Conservation (phyloP, 805 yeast genomes). For the Torulaspora franciscae region DNA sequence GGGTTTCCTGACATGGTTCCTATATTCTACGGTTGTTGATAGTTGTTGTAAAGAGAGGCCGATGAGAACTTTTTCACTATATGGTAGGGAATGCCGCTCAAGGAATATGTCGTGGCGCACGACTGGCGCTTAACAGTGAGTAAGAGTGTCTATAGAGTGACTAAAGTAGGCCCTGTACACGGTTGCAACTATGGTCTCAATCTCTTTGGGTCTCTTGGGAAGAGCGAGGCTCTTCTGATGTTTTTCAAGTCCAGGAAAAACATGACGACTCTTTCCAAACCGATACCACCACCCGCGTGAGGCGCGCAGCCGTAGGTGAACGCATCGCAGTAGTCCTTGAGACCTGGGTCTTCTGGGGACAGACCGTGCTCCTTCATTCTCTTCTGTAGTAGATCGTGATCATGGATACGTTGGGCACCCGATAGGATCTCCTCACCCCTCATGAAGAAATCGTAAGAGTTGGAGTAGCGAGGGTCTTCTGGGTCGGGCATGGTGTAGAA, state of each 20-base stretch:
- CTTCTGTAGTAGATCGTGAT: conserved; percentile 71
- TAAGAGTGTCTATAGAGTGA: not conserved
- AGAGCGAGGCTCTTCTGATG: conserved; percentile 95
- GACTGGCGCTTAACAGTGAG: not conserved
- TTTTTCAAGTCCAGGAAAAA: conserved; percentile 95
- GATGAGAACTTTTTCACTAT: conserved; percentile 6
- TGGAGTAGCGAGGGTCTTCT: conserved; percentile 84
- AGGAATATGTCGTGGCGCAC: not conserved
- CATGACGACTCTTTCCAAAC: conserved; percentile 97
- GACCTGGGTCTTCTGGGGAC: conserved; percentile 74
- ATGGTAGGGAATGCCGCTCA: not conserved
- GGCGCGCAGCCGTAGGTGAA: conserved; percentile 96
- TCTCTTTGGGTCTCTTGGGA: conserved; percentile 98
- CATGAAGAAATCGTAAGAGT: conserved; percentile 99
- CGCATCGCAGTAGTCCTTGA: conserved; percentile 87
- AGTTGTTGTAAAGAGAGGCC: not conserved
- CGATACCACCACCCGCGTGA: conserved; percentile 99
- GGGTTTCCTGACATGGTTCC: conserved; percentile 38
- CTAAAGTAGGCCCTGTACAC: too few species aligned
- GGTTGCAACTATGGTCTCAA: conserved; percentile 59
- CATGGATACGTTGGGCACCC: conserved; percentile 99
- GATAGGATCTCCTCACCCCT: conserved; percentile 98
- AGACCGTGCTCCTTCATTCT: conserved; percentile 82
- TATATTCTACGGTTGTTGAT: not conserved
- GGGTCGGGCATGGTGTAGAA: conserved; percentile 99